These are phyloP conservation scores for Iris pallida DNA, from an alignment of 116 monocot species.

Conservation along the genomic window DNA sequence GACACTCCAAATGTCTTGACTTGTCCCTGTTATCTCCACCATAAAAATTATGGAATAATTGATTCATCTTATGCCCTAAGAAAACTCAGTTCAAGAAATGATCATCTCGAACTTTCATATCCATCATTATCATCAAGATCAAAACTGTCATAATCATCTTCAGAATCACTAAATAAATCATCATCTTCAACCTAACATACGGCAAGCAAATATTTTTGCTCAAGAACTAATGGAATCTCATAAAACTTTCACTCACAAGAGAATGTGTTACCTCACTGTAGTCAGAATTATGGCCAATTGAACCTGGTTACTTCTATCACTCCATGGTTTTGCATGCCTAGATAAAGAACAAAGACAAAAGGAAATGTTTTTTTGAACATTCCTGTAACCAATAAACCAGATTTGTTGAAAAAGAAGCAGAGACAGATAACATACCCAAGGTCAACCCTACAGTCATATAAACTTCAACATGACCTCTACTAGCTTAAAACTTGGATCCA, in stretches of 20 bases:
- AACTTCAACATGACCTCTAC: slow-evolving; percentile 22
- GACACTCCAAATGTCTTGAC: too few species aligned
- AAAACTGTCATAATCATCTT: slow-evolving; percentile 17
- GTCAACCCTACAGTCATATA: slow-evolving; percentile 66
- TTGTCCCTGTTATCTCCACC: too few species aligned
- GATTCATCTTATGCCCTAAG: too few species aligned
- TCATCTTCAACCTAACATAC: slow-evolving; percentile 17
- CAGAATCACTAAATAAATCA: slow-evolving; percentile 18
- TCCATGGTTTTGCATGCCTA: slow-evolving; percentile 82
- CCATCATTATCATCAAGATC: slow-evolving; percentile 10
- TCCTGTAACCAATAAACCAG: neutral
- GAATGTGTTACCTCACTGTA: slow-evolving; percentile 13
- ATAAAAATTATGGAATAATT: too few species aligned
- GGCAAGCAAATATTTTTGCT: neutral
- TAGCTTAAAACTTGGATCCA: slow-evolving; percentile 22
- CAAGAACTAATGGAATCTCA: neutral
- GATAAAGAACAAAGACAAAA: neutral
- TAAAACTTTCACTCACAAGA: neutral
- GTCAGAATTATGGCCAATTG: slow-evolving; percentile 9
- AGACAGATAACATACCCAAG: slow-evolving; percentile 61
- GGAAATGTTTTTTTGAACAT: neutral
- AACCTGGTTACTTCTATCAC: slow-evolving; percentile 2
- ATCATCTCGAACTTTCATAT: too few species aligned
- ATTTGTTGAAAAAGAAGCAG: neutral
- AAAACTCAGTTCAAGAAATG: too few species aligned